A percentile compares a stretch with the other conserved stretches of the same genome.
Evolutionary conservation across 441 rosid species (phyloP).

Genomic region (Jatropha podagrica): DNA sequence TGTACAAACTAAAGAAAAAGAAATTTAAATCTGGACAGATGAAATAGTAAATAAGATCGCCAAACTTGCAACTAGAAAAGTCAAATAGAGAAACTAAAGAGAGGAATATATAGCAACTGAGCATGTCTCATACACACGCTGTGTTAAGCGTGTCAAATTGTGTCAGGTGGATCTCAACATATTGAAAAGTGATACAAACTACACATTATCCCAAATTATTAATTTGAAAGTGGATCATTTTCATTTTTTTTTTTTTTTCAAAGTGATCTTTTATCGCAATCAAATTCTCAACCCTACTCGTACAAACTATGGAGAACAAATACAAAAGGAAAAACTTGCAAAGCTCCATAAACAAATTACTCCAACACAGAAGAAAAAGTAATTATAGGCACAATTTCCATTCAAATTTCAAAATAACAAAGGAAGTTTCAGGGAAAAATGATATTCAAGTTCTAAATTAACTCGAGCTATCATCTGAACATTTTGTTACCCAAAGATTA

Average conservation of each 20-base stretch:
- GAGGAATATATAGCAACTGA: neutral
- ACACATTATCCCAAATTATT: neutral
- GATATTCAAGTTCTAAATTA: neutral
- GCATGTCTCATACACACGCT: neutral
- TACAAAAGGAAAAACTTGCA: neutral
- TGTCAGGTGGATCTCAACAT: neutral
- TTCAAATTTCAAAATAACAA: neutral
- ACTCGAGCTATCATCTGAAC: neutral
- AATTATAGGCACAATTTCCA: neutral
- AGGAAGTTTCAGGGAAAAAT: neutral
- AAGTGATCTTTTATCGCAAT: too few species aligned
- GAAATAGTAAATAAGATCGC: neutral
- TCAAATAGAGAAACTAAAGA: neutral
- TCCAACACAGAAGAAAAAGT: neutral
- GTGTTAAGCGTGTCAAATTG: neutral
- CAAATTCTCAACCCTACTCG: too few species aligned
- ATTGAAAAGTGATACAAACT: neutral
- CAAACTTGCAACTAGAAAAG: neutral
- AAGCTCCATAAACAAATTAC: neutral
- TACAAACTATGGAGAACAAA: neutral
- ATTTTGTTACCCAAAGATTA: neutral
- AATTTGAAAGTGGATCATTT: neutral
- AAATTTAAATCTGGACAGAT: neutral
- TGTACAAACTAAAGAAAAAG: neutral
- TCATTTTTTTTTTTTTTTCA: neutral